phyloP scores from a whole-genome alignment of 768 basidiomycete species.

The Phlebiopsis flavidoalba region DNA sequence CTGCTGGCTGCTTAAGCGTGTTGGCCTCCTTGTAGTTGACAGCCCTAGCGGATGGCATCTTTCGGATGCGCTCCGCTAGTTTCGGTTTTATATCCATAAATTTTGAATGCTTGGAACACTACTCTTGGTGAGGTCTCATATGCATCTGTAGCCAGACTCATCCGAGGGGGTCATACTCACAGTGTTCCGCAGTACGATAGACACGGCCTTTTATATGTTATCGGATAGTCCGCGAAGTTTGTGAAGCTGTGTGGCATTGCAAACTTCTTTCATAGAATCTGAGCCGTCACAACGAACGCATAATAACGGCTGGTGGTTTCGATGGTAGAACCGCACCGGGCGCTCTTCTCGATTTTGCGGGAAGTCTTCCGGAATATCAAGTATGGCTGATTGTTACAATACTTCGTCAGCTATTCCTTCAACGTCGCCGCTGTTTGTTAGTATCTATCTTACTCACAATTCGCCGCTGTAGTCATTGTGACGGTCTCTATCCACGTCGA shows the following conservation, averaged over 20 bases:
- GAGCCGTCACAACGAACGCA: not conserved
- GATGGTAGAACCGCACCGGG: constrained; percentile 7
- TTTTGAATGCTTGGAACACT: constrained; percentile 26
- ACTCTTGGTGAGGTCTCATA: not conserved
- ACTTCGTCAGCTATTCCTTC: no score
- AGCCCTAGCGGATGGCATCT: constrained; percentile 56
- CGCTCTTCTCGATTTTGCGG: not conserved
- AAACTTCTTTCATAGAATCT: not conserved
- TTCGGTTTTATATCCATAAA: constrained; percentile 56
- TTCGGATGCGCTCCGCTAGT: constrained; percentile 66
- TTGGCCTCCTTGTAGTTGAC: constrained; percentile 65
- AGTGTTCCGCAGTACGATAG: constrained; percentile 1
- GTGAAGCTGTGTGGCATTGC: constrained; percentile 1
- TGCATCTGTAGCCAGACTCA: not conserved
- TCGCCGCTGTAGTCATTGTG: no score
- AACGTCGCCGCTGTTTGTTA: no score
- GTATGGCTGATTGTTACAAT: no score
- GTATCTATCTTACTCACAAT: no score
- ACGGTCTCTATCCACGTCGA: no score
- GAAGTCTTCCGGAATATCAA: not conserved
- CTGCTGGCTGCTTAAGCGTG: constrained; percentile 55
- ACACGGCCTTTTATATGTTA: not conserved
- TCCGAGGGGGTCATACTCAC: not conserved
- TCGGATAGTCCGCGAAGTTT: not conserved
- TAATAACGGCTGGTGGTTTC: constrained; percentile 7